A percentile compares a stretch with the other conserved stretches of the same genome.
These are phyloP conservation scores for Ceratocystis destructans DNA, from an alignment of 2,329 filamentous ascomycete species.

Conservation along the genomic window DNA sequence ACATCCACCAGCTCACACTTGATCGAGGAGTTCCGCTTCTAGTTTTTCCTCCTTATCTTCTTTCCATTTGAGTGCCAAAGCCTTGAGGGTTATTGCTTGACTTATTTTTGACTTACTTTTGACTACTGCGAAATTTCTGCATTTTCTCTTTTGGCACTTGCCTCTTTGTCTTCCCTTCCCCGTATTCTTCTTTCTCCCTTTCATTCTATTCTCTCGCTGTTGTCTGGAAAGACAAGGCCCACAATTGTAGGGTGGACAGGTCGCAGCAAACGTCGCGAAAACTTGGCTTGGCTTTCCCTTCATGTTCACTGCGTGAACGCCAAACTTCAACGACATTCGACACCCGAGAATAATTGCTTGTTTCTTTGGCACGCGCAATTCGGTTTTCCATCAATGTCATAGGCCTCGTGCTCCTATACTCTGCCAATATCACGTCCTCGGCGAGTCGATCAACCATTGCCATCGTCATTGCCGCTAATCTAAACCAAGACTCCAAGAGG, in stretches of 20 bases:
- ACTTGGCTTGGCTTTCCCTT: background rate
- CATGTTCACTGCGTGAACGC: background rate
- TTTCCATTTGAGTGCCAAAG: background rate
- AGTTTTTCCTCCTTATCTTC: background rate
- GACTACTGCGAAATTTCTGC: background rate
- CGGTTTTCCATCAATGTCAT: conserved; percentile 21
- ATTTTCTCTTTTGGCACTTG: background rate
- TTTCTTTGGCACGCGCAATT: background rate
- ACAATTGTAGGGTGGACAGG: background rate
- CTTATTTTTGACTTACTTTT: background rate
- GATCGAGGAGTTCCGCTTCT: background rate
- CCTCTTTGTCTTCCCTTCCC: background rate
- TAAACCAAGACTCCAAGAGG: background rate
- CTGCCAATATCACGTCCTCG: background rate
- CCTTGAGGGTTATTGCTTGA: background rate
- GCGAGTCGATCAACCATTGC: background rate
- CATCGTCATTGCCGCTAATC: background rate
- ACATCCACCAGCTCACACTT: background rate
- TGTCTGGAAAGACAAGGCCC: conserved; percentile 14
- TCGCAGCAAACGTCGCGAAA: background rate
- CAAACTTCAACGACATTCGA: background rate
- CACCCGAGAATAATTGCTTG: background rate
- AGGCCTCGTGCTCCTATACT: conserved; percentile 13
- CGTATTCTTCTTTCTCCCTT: conserved; percentile 8
- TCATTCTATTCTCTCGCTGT: background rate